Conservation (phyloP, 192 early-diverging fungal species). For the Coemansia sp. region DNA sequence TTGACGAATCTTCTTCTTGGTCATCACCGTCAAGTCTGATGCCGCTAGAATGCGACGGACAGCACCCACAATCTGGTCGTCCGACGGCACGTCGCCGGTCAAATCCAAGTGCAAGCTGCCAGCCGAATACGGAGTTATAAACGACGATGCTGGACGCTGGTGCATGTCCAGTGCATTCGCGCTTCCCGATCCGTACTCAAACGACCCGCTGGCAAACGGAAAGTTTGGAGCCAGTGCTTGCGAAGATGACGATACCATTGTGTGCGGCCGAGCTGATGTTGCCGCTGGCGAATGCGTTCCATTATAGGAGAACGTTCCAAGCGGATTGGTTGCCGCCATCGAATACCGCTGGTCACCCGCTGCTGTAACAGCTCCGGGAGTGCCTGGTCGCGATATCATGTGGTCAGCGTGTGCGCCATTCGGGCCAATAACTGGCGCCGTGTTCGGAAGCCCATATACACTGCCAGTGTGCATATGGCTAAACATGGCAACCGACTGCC, state of each 20-base stretch:
- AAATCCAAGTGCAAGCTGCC: conserved; percentile 8
- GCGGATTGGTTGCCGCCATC: conserved; percentile 1
- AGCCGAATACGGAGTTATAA: neutral
- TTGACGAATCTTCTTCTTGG: conserved; percentile 82
- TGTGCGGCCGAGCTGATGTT: conserved; percentile 14
- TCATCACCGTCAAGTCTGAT: conserved; percentile 69
- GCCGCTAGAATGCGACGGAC: conserved; percentile 67
- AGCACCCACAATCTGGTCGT: conserved; percentile 65
- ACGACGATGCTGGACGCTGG: conserved; percentile 8
- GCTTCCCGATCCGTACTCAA: conserved; percentile 1
- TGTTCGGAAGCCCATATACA: conserved; percentile 10
- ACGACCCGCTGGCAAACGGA: conserved; percentile 9
- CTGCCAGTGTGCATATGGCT: conserved; percentile 18
- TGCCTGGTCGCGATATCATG: conserved; percentile 14
- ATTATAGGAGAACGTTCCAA: conserved; percentile 1
- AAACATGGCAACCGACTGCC: conserved; percentile 23
- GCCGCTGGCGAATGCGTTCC: neutral
- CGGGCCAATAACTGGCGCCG: conserved; percentile 8
- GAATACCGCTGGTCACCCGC: conserved; percentile 13
- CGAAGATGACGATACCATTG: conserved; percentile 8
- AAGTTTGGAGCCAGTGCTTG: conserved; percentile 1
- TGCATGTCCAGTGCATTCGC: neutral
- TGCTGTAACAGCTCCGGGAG: conserved; percentile 5
- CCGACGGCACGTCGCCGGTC: conserved; percentile 22
- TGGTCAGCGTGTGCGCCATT: conserved; percentile 1